Evolutionary conservation across 345 rosid genomes (phyloP).

Genomic region (Citrus glauca): DNA sequence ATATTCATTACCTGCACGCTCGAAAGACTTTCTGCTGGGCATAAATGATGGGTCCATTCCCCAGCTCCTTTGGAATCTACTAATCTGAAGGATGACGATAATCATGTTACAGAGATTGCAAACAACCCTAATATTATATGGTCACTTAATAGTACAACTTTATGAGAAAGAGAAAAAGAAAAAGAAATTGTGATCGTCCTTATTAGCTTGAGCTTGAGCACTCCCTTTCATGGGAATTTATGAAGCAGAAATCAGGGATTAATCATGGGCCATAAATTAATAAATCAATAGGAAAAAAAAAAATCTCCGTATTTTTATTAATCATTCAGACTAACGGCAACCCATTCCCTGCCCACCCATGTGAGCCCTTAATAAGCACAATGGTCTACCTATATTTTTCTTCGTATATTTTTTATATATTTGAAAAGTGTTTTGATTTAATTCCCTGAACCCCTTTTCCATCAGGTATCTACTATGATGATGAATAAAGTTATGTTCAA

Average conservation of each 20-base stretch:
- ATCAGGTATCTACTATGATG: neutral
- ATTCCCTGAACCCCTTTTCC: neutral
- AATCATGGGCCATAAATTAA: neutral
- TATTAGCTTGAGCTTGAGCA: neutral
- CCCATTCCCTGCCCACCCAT: too few species aligned
- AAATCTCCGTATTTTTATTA: neutral
- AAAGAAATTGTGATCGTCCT: neutral
- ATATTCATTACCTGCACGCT: constrained; percentile 70
- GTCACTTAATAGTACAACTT: neutral
- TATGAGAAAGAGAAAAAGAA: neutral
- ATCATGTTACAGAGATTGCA: neutral
- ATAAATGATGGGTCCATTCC: constrained; percentile 94
- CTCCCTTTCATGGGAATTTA: neutral
- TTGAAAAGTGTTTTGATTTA: neutral
- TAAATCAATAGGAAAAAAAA: neutral
- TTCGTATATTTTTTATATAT: neutral
- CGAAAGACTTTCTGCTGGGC: constrained; percentile 96
- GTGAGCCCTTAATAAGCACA: neutral
- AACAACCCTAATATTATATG: neutral
- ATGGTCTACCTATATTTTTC: neutral
- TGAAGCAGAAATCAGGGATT: neutral
- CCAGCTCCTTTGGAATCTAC: constrained; percentile 79
- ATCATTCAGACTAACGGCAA: too few species aligned
- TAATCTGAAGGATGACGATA: constrained; percentile 37
- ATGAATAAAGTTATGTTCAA: neutral